These are phyloP conservation scores for Geotrichum klebahnii DNA, from an alignment of 1,139 yeast genomes.

Conservation along the genomic window DNA sequence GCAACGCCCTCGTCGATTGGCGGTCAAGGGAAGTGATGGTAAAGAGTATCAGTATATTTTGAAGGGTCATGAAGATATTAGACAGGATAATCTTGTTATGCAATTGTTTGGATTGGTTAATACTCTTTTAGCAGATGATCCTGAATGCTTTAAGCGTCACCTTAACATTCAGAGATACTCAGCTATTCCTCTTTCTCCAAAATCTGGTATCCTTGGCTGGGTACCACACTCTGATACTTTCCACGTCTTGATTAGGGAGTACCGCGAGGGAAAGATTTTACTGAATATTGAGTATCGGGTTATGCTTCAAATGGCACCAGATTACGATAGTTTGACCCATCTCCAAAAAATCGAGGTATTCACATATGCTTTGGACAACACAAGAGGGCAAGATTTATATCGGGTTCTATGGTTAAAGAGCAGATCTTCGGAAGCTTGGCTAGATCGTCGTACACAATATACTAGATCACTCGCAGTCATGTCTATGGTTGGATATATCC, in stretches of 20 bases:
- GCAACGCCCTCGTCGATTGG: slow-evolving; percentile 86
- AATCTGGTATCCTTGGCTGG: slow-evolving; percentile 96
- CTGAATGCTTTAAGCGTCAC: slow-evolving; percentile 95
- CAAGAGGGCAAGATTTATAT: slow-evolving; percentile 93
- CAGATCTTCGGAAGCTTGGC: slow-evolving; percentile 94
- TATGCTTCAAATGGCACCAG: slow-evolving; percentile 98
- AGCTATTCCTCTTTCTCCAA: slow-evolving; percentile 93
- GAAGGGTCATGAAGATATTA: slow-evolving; percentile 96
- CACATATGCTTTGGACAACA: slow-evolving; percentile 90
- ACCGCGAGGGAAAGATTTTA: slow-evolving; percentile 85
- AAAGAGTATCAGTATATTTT: slow-evolving; percentile 73
- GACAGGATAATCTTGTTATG: slow-evolving; percentile 97
- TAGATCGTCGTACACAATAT: slow-evolving; percentile 92
- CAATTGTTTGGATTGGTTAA: slow-evolving; percentile 94
- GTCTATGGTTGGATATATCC: slow-evolving; percentile 97
- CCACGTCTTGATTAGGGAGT: slow-evolving; percentile 87
- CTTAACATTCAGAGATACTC: slow-evolving; percentile 87
- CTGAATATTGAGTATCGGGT: slow-evolving; percentile 91
- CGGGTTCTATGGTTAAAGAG: slow-evolving; percentile 95
- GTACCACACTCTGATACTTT: slow-evolving; percentile 95
- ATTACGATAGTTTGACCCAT: slow-evolving; percentile 82
- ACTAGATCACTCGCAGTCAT: slow-evolving; percentile 94
- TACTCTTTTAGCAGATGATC: slow-evolving; percentile 79
- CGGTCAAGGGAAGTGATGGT: slow-evolving; percentile 85
- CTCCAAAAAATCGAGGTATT: slow-evolving; percentile 94